Base-by-base conservation (phyloP, 345 rosid species). In the Euphorbia tirucalli region DNA sequence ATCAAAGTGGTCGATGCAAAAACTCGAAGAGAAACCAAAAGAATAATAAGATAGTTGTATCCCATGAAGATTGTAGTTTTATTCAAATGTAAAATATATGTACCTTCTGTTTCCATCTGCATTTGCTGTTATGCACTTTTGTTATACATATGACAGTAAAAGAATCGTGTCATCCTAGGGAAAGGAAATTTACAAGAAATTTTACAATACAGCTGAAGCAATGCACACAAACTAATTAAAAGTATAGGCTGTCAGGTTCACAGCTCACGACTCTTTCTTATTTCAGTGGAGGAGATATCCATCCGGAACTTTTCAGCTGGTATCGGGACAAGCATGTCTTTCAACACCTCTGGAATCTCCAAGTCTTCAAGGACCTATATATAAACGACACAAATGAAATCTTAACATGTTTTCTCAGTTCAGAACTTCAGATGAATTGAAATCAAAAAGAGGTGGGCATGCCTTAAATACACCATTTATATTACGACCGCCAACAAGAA, bases 391-490 rank as follows among this genome's bases (percentile, higher is more conserved):
- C 57, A 50, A 50, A 28, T 27, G n/a, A n/a, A 25, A 52, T 55
- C 71, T 46, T 59, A n/a, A 72, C 56, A 49, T 39, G 28, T 4
- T 66, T 22, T 27, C 54, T 21, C 61, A 30, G 19, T 19, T 19
- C 54, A 15, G 4, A 27, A 22, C n/a, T 41, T 19, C 19, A 59
- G n/a, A 6, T 48, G 39, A 11, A 21, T 22, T 37, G n/a, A 73
- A 61, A 37, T 24, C 50, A 16, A 14, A 16, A 31, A 18, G 37
- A 62, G 60, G 70, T 61, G 22, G 22, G 48, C 79, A 67, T 22
- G 90, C 97, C 96, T 86, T 90, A 71, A 88, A 92, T 69, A 81
- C 83, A 41, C 97, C 99, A 81, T 92, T 89, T 7, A 92, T 84
- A 55, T 75, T 75, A 58, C 99, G 97, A 60, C 97, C 97, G 63